Percentiles rank a stretch among this genome's conserved stretches.
Conservation (phyloP, 2,329 filamentous ascomycete species). For the Raffaelea arxii region DNA sequence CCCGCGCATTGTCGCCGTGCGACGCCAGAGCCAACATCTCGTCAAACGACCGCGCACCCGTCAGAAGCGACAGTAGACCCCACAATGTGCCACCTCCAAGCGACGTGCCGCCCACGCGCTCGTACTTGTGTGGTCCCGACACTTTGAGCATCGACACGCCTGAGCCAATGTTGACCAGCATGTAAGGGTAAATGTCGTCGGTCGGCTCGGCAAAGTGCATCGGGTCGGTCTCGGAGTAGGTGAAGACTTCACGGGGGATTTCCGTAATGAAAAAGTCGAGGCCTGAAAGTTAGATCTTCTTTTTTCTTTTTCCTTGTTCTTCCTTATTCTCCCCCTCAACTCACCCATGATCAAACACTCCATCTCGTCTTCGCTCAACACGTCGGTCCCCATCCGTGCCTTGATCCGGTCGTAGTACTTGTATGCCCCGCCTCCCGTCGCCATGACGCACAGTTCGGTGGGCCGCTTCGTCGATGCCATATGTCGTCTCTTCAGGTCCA, state of each 20-base stretch:
- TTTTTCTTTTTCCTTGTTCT: neutral
- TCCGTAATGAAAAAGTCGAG: conserved; percentile 99
- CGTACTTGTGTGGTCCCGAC: conserved; percentile 73
- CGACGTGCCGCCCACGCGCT: conserved; percentile 90
- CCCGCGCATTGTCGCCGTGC: conserved; percentile 79
- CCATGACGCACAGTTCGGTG: conserved; percentile 75
- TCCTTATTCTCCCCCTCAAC: no score
- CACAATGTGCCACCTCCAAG: conserved; percentile 95
- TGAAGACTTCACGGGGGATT: conserved; percentile 94
- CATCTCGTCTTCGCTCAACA: conserved; percentile 94
- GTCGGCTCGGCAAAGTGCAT: conserved; percentile 74
- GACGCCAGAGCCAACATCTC: conserved; percentile 94
- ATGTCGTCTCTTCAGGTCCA: conserved; percentile 74
- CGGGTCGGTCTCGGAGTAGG: conserved; percentile 81
- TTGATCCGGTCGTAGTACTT: conserved; percentile 93
- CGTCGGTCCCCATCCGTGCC: conserved; percentile 74
- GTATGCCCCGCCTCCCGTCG: conserved; percentile 89
- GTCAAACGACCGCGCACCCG: conserved; percentile 90
- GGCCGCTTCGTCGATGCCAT: conserved; percentile 61
- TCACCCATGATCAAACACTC: conserved; percentile 90
- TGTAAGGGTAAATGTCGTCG: conserved; percentile 74
- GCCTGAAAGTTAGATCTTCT: conserved; percentile 36
- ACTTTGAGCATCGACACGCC: conserved; percentile 98
- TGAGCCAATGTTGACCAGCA: conserved; percentile 96
- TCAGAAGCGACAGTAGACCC: conserved; percentile 85